These are phyloP conservation scores for Talaromyces piceae DNA, from an alignment of 2,329 filamentous ascomycete species.

Conservation along the genomic window DNA sequence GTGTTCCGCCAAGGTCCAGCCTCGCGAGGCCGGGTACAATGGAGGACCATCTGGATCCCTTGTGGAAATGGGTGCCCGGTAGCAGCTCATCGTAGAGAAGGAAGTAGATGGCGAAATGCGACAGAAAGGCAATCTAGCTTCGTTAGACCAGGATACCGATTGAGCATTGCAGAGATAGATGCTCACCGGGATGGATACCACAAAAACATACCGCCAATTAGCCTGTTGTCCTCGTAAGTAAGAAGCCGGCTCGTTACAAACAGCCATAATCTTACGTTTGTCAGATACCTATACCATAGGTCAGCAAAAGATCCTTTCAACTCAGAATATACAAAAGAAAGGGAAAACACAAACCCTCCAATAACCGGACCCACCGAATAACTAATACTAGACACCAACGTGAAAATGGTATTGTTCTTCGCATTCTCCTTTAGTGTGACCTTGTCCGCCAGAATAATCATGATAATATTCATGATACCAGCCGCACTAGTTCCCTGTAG, in stretches of 20 bases:
- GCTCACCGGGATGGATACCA: slow-evolving; percentile 53
- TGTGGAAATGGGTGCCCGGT: slow-evolving; percentile 39
- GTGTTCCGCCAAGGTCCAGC: slow-evolving; percentile 50
- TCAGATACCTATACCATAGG: slow-evolving; percentile 21
- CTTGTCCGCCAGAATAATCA: slow-evolving; percentile 58
- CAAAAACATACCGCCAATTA: slow-evolving; percentile 62
- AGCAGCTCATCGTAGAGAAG: slow-evolving; percentile 54
- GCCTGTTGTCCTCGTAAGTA: slow-evolving; percentile 18
- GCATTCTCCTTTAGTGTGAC: slow-evolving; percentile 56
- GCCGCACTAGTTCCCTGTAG: slow-evolving; percentile 57
- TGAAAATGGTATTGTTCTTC: slow-evolving; percentile 56
- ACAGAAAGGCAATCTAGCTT: slow-evolving; percentile 39
- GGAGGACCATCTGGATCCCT: slow-evolving; percentile 23
- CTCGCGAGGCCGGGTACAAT: slow-evolving; percentile 46
- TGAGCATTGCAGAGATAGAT: slow-evolving; percentile 36
- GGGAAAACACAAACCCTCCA: slow-evolving; percentile 38
- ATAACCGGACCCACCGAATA: slow-evolving; percentile 57
- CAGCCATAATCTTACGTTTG: slow-evolving; percentile 18
- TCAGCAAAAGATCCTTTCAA: background rate
- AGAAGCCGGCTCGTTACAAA: slow-evolving; percentile 32
- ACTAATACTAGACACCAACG: slow-evolving; percentile 51
- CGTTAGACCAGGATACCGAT: slow-evolving; percentile 27
- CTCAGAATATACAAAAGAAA: slow-evolving; percentile 1
- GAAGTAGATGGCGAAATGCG: slow-evolving; percentile 48
- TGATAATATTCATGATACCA: slow-evolving; percentile 54